Conservation (phyloP, 148 eudicot species). For the Heliosperma pusillum region DNA sequence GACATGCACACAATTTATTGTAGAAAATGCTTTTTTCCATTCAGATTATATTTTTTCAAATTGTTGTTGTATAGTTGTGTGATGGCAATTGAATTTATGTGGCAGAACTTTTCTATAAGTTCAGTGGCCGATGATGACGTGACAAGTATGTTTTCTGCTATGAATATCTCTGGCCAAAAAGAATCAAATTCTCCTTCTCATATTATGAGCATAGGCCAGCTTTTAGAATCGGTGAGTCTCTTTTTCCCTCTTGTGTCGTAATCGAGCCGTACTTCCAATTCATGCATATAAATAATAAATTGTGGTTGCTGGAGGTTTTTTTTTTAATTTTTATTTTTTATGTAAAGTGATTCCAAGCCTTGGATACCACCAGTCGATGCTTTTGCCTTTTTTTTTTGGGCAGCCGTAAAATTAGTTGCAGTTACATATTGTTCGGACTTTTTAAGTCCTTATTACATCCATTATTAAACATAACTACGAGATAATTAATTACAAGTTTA, state of each 20-base stretch:
- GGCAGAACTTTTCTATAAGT: conserved; percentile 66
- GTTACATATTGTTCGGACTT: no score
- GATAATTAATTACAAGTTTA: no score
- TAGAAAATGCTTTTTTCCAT: neutral
- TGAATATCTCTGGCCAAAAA: conserved; percentile 50
- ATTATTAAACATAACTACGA: no score
- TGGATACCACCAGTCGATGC: no score
- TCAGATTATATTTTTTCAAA: neutral
- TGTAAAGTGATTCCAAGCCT: no score
- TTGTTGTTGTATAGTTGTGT: conserved; percentile 5
- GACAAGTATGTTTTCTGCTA: conserved; percentile 55
- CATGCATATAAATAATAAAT: neutral
- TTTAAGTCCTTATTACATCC: no score
- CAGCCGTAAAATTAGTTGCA: no score
- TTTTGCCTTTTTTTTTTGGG: no score
- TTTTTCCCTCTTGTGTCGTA: neutral
- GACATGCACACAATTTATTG: no score
- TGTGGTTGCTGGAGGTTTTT: neutral
- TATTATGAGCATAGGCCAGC: conserved; percentile 85
- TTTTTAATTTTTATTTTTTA: no score
- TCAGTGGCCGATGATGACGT: conserved; percentile 68
- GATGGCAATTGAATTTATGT: conserved; percentile 4
- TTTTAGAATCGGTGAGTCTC: conserved; percentile 74
- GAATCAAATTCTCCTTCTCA: conserved; percentile 51
- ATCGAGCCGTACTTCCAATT: no score